Percentiles rank a stretch among this genome's conserved stretches.
Evolutionary conservation across 2,329 filamentous ascomycete species (phyloP).

Genomic region (Hymenoscyphus scutula): DNA sequence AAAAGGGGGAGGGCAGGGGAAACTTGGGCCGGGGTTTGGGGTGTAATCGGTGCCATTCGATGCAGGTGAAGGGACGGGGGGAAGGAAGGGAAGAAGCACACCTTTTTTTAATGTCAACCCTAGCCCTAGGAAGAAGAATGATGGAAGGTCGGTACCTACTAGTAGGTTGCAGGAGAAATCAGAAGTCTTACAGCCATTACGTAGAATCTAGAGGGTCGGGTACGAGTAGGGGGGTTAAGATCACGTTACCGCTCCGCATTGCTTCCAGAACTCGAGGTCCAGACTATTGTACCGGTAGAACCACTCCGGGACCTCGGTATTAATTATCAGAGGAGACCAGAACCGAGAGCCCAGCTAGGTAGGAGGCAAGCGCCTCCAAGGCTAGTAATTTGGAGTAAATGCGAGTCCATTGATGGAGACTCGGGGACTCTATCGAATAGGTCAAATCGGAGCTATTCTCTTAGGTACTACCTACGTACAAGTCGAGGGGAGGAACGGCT

Average conservation of each 20-base stretch:
- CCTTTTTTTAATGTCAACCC: neutral
- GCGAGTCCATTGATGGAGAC: neutral
- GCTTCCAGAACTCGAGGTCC: no score
- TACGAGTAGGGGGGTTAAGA: no score
- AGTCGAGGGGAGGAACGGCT: neutral
- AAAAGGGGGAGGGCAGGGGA: no score
- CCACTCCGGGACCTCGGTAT: neutral
- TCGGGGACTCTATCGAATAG: neutral
- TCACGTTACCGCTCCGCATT: neutral
- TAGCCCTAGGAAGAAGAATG: neutral
- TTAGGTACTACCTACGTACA: no score
- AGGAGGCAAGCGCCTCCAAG: slow-evolving; percentile 3
- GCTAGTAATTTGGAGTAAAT: neutral
- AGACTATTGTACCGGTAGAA: no score
- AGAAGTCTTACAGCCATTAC: neutral
- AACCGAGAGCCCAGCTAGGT: neutral
- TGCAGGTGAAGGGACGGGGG: no score
- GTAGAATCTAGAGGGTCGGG: no score
- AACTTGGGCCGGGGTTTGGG: neutral
- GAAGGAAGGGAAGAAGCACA: neutral
- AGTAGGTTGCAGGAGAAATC: neutral
- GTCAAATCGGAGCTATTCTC: neutral
- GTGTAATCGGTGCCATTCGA: neutral
- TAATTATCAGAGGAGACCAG: no score
- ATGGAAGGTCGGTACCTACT: no score